phyloP scores from a whole-genome alignment of 1,139 yeast species.

The Magnusiomyces paraingens region DNA sequence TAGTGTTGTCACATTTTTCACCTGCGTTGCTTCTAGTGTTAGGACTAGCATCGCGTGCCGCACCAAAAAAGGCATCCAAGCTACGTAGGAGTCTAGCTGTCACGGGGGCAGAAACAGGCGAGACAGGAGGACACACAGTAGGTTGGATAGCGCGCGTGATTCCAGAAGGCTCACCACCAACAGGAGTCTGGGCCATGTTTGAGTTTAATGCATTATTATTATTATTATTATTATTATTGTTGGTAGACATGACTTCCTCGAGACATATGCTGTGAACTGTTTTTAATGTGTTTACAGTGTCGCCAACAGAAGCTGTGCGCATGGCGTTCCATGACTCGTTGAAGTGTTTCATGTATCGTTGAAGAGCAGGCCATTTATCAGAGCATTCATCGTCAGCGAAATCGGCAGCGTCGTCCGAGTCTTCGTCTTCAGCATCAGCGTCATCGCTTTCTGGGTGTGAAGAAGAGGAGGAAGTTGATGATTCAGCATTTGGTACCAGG shows the following conservation, averaged over 20 bases:
- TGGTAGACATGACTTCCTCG: too few species aligned
- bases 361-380: slow-evolving; percentile 11
- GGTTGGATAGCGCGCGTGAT: slow-evolving; percentile 46
- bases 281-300: too few species aligned
- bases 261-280: too few species aligned
- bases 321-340: slow-evolving; percentile 17
- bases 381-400: slow-evolving; percentile 1
- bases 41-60: background rate
- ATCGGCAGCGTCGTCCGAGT: too few species aligned
- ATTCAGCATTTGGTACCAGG: too few species aligned
- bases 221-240: too few species aligned
- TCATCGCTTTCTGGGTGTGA: too few species aligned
- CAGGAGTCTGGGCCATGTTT: slow-evolving; percentile 12
- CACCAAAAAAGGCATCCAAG: background rate
- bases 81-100: slow-evolving; percentile 12
- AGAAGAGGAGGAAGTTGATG: too few species aligned
- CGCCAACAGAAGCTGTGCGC: slow-evolving; percentile 1
- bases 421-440: too few species aligned
- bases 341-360: slow-evolving; percentile 14
- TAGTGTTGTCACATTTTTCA: background rate
- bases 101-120: slow-evolving; percentile 34
- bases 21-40: background rate
- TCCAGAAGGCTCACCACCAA: slow-evolving; percentile 47
- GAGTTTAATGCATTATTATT: background rate
- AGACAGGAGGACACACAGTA: slow-evolving; percentile 44